These are phyloP conservation scores for Ogataea corticis DNA, from an alignment of 805 yeast genomes.

Conservation along the genomic window DNA sequence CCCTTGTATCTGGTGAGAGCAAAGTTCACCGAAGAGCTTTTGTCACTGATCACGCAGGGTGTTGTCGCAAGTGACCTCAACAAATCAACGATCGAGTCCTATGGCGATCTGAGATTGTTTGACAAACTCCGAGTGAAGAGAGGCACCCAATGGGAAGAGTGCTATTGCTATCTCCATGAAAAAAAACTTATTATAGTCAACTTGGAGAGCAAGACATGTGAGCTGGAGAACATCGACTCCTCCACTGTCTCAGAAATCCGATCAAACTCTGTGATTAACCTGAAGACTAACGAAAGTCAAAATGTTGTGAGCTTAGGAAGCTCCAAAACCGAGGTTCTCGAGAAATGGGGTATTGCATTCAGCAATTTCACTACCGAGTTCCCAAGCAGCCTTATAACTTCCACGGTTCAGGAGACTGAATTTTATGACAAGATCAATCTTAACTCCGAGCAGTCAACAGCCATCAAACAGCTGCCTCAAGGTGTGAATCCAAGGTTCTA, in stretches of 20 bases:
- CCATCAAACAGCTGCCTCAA: conserved; percentile 12
- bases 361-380: conserved; percentile 24
- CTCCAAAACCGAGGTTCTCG: conserved; percentile 20
- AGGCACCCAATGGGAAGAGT: conserved; percentile 8
- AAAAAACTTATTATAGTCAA: conserved; percentile 25
- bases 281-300: conserved; percentile 1
- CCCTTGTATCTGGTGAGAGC: conserved; percentile 20
- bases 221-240: conserved; percentile 17
- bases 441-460: conserved; percentile 1
- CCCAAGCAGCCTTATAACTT: conserved; percentile 27
- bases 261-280: conserved; percentile 17
- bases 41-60: conserved; percentile 16
- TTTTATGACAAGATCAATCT: conserved; percentile 16
- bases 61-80: conserved; percentile 11
- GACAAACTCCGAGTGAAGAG: conserved; percentile 27
- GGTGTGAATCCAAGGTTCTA: conserved; percentile 34
- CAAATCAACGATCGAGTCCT: conserved; percentile 21
- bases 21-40: conserved; percentile 26
- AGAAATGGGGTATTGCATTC: conserved; percentile 35
- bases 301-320: conserved; percentile 12
- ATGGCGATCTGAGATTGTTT: conserved; percentile 33
- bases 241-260: conserved; percentile 17
- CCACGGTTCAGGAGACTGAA: conserved; percentile 29
- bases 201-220: conserved; percentile 5
- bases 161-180: conserved; percentile 33